A percentile compares a stretch with the other conserved stretches of the same genome.
phyloP scores from a whole-genome alignment of 2,329 filamentous ascomycete genomes.

The Rutstroemia sydowiana region DNA sequence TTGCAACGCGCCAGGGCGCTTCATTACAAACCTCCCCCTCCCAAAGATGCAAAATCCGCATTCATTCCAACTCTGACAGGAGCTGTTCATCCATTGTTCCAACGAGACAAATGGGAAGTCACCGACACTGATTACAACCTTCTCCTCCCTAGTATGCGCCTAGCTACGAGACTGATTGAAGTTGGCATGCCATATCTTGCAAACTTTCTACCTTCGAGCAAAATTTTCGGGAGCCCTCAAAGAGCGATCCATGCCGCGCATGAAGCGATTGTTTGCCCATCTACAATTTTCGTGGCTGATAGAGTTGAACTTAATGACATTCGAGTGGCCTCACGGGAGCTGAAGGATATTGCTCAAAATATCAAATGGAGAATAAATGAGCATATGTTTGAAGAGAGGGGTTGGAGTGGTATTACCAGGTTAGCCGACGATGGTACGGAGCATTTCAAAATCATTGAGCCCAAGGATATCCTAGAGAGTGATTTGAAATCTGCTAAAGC shows the following conservation, averaged over 20 bases:
- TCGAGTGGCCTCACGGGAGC: constrained; percentile 11
- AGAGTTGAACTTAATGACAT: constrained; percentile 3
- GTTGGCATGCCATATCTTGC: constrained; percentile 20
- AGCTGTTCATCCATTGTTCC: constrained; percentile 14
- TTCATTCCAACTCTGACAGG: constrained; percentile 6
- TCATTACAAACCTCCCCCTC: no score
- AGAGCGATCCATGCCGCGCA: not conserved
- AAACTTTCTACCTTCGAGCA: constrained; percentile 19
- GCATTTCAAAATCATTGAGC: constrained; percentile 4
- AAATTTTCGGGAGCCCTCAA: constrained; percentile 2
- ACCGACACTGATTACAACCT: constrained; percentile 16
- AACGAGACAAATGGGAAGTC: constrained; percentile 16
- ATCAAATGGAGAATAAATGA: constrained; percentile 21
- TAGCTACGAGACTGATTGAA: constrained; percentile 20
- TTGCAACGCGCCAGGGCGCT: no score
- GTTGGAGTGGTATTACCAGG: constrained; percentile 17
- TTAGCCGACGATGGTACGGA: constrained; percentile 6
- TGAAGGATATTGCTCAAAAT: constrained; percentile 15
- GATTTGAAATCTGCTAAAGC: constrained; percentile 6
- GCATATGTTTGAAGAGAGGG: constrained; percentile 12
- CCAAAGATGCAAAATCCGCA: no score
- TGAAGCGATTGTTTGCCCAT: not conserved
- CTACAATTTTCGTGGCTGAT: not conserved
- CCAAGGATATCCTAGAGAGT: not conserved
- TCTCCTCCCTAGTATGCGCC: constrained; percentile 21